Conservation (phyloP, 345 rosid genomes). For the Salix arbutifolia region DNA sequence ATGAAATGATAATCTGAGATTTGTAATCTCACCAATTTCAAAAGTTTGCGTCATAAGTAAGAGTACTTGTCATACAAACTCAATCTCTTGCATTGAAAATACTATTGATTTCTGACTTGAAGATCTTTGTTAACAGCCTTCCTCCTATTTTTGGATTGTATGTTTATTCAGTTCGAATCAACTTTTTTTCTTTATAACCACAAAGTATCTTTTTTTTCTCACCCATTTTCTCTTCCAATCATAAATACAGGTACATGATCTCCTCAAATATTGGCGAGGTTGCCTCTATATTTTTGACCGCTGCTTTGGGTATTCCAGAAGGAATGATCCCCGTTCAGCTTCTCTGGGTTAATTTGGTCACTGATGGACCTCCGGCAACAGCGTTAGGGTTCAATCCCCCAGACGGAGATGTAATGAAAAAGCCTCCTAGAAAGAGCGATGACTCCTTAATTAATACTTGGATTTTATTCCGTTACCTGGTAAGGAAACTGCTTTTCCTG, state of each 20-base stretch:
- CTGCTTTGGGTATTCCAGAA: slow-evolving; percentile 98
- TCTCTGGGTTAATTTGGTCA: slow-evolving; percentile 98
- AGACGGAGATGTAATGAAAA: slow-evolving; percentile 86
- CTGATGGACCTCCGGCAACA: slow-evolving; percentile 98
- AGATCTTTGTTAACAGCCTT: neutral
- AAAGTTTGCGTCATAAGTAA: neutral
- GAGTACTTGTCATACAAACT: neutral
- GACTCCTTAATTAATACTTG: slow-evolving; percentile 88
- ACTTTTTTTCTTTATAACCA: neutral
- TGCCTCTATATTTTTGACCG: slow-evolving; percentile 87
- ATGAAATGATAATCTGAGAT: neutral
- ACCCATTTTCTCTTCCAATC: neutral
- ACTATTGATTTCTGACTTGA: neutral
- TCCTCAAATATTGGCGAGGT: slow-evolving; percentile 99
- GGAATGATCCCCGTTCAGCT: slow-evolving; percentile 99
- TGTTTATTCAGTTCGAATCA: neutral
- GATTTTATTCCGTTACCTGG: slow-evolving; percentile 98
- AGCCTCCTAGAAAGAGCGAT: slow-evolving; percentile 87
- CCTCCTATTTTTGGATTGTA: neutral
- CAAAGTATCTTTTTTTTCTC: neutral
- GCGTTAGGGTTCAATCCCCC: slow-evolving; percentile 98
- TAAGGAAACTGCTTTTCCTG: slow-evolving; percentile 13
- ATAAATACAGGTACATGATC: slow-evolving; percentile 81
- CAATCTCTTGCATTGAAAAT: neutral
- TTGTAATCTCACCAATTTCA: neutral